Evolutionary conservation across 2,329 filamentous ascomycete genomes (phyloP).

Genomic region (Fusarium sp.): DNA sequence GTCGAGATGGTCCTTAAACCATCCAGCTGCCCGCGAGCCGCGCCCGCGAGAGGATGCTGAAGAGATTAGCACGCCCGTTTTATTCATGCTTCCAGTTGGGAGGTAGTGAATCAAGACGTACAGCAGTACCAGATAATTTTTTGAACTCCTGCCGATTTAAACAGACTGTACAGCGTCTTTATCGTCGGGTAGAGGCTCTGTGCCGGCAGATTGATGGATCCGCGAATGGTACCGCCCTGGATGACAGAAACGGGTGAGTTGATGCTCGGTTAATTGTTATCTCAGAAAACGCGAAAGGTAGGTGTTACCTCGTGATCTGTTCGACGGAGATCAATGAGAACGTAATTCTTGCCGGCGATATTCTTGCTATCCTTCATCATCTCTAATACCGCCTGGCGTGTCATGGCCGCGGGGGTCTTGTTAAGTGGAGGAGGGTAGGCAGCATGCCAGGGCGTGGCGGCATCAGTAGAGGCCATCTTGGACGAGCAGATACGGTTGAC

Average conservation of each 20-base stretch:
- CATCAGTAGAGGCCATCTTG: background rate
- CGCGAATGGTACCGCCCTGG: background rate
- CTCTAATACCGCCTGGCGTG: background rate
- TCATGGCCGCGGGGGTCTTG: background rate
- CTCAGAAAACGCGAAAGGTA: background rate
- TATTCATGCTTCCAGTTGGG: background rate
- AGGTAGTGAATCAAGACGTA: background rate
- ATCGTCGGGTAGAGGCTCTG: background rate
- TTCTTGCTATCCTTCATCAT: background rate
- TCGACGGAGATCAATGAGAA: background rate
- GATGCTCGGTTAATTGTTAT: background rate
- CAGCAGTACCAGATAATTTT: background rate
- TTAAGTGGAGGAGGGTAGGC: background rate
- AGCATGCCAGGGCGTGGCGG: background rate
- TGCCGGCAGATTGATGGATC: background rate
- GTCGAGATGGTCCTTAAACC: background rate
- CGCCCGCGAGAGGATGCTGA: background rate
- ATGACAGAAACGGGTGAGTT: background rate
- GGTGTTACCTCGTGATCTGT: background rate
- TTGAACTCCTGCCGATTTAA: background rate
- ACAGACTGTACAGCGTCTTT: background rate
- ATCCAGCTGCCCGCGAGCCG: background rate
- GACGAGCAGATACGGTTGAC: background rate
- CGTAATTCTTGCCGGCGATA: background rate
- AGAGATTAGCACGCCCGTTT: background rate